Percentiles rank a stretch among this genome's conserved stretches.
These are phyloP conservation scores for Cryptosporidium meleagridis DNA, from an alignment of 169 alveolate species.

Conservation along the genomic window DNA sequence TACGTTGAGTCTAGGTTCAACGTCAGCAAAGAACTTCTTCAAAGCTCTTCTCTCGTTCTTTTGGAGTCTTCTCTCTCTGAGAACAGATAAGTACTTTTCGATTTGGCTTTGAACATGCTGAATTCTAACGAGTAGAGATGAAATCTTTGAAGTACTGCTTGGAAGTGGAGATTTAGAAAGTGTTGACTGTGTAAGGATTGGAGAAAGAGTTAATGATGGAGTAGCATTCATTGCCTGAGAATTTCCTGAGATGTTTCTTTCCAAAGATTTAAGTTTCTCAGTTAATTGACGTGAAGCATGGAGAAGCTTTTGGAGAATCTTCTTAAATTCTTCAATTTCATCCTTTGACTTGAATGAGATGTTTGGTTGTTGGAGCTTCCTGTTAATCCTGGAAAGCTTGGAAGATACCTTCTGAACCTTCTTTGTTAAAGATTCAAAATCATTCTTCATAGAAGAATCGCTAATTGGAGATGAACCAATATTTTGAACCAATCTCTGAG, in stretches of 20 bases:
- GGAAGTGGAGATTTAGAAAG: constrained; percentile 43
- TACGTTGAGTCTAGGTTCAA: constrained; percentile 1
- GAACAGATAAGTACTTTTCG: background rate
- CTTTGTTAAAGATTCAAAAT: constrained; percentile 17
- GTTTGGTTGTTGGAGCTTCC: constrained; percentile 57
- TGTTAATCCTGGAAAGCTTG: constrained; percentile 12
- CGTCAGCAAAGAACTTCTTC: constrained; percentile 44
- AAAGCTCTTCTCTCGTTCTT: constrained; percentile 33
- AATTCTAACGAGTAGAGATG: constrained; percentile 34
- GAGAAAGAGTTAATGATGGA: constrained; percentile 55
- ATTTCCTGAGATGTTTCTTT: constrained; percentile 4
- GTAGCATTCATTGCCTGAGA: background rate
- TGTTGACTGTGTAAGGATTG: constrained; percentile 35
- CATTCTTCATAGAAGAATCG: constrained; percentile 51
- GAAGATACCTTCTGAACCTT: constrained; percentile 19
- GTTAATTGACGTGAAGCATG: background rate
- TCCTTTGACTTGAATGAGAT: constrained; percentile 19
- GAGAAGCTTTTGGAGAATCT: constrained; percentile 1
- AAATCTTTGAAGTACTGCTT: constrained; percentile 22
- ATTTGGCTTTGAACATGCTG: constrained; percentile 49
- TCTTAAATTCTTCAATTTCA: constrained; percentile 46
- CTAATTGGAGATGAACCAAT: constrained; percentile 12
- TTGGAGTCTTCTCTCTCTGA: constrained; percentile 10
- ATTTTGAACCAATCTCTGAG: background rate
- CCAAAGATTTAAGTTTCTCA: constrained; percentile 9